Base-by-base conservation (phyloP, 352 stramenopile species). In the Phytopythium montanum region DNA sequence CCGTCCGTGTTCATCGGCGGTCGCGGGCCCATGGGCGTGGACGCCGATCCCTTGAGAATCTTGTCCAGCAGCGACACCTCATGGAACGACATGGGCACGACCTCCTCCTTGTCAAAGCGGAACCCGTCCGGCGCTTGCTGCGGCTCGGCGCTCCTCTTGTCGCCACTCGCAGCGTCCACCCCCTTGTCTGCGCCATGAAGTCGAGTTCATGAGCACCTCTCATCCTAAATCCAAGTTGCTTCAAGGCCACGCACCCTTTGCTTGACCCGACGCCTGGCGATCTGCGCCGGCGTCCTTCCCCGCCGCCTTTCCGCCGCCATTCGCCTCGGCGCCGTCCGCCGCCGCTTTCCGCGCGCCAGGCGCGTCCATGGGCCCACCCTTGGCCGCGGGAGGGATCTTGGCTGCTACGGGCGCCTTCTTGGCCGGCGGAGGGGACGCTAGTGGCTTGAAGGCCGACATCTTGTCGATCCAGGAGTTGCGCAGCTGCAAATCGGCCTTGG, bases 391-490 rank as follows among this genome's bases (percentile, higher is more conserved):
- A 5, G 61, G 33, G 13, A 57, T 54, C 19, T 56, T 69, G 23
- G 25, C 13, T 3, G 53, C 21, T 9, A 38, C 53, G 10, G 72
- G 60, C 23, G 80, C 70, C 59, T 90, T 90, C 60, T 92, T 94
- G 2, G 63, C 54, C 1, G 67, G 49, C 18, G 60, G 42, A 25
- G 46, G 10, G 34, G 63, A 28, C 3, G 73, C 28, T 50, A 83
- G 51, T 5, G 78, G 69, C 68, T 93, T 93, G 59, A 90, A 90
- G 19, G 81, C 73, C 54, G 82, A 74, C 72, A 94, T 88, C 70
- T 88, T 88, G 64, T 95, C 86, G 63, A 95, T 91, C 86, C 86
- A 95, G 59, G 86, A 95, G 58, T 91, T 92, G 54, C 82, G 86
- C 66, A 94, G 61, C 64, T 93, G 82, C 62, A 85, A 77, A 59